Evolutionary conservation across 2,329 filamentous ascomycete species (phyloP).

Genomic region (Cladosporium phlei): DNA sequence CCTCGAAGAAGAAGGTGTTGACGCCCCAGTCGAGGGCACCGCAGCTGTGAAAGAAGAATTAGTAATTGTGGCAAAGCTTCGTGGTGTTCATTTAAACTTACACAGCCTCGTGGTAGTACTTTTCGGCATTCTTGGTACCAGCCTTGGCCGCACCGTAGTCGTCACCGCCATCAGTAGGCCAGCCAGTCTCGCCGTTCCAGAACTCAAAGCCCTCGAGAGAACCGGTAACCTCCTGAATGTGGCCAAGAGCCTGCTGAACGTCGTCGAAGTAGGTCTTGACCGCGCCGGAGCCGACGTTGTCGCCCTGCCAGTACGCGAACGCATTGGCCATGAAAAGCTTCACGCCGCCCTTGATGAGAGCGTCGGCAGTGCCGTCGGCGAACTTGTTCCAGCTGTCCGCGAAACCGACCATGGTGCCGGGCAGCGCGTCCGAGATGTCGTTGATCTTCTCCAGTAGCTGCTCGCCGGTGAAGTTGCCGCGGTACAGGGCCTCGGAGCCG

Average conservation of each 20-base stretch:
- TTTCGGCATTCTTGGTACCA: constrained; percentile 53
- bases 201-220: constrained; percentile 54
- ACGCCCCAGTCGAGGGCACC: constrained; percentile 48
- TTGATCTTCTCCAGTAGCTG: constrained; percentile 59
- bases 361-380: constrained; percentile 62
- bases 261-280: constrained; percentile 63
- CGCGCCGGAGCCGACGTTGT: constrained; percentile 49
- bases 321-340: constrained; percentile 63
- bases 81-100: too few relatives aligned
- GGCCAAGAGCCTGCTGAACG: constrained; percentile 58
- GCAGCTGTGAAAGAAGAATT: constrained; percentile 2
- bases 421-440: constrained; percentile 54
- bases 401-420: constrained; percentile 57
- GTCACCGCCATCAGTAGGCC: constrained; percentile 58
- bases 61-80: too few relatives aligned
- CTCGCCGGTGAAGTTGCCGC: constrained; percentile 59
- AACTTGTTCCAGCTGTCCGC: constrained; percentile 72
- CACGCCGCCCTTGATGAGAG: constrained; percentile 56
- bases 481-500: constrained; percentile 66
- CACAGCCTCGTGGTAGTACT: constrained; percentile 58
- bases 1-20: constrained; percentile 70
- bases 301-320: constrained; percentile 68
- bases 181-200: constrained; percentile 65
- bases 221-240: constrained; percentile 57
- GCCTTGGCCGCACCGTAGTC: constrained; percentile 60